These are phyloP conservation scores for Candolleomyces aberdarensis DNA, from an alignment of 768 basidiomycete species.

Conservation along the genomic window DNA sequence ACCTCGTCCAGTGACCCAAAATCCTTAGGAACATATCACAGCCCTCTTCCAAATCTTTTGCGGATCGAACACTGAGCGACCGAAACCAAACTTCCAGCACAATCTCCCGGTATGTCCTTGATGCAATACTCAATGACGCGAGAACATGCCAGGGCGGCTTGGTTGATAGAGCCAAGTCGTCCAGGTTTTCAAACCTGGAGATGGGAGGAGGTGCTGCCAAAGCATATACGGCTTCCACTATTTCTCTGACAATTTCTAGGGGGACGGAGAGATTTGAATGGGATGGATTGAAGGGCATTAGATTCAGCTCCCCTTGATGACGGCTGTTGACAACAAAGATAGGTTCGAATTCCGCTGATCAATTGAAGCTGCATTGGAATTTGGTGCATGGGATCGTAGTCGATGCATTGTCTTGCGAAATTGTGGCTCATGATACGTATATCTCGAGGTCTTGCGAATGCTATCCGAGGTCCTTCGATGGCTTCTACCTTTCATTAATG, in stretches of 20 bases:
- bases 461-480: too few species aligned
- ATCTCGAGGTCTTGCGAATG: too few species aligned
- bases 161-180: not conserved
- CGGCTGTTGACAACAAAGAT: too few species aligned
- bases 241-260: constrained; percentile 31
- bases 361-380: too few species aligned
- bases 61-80: not conserved
- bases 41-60: not conserved
- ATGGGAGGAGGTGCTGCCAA: constrained; percentile 1
- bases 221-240: constrained; percentile 16
- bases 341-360: too few species aligned
- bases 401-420: too few species aligned
- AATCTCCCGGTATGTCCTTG: constrained; percentile 3
- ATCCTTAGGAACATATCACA: not conserved
- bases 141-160: constrained; percentile 3
- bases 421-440: too few species aligned
- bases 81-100: constrained; percentile 8
- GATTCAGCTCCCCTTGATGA: too few species aligned
- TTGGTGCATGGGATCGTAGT: too few species aligned
- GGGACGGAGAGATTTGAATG: constrained; percentile 17
- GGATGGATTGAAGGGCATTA: too few species aligned
- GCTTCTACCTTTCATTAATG: too few species aligned
- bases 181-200: constrained; percentile 7
- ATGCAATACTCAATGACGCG: not conserved
- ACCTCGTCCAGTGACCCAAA: constrained; percentile 1